Evolutionary conservation across 2,329 filamentous ascomycete genomes (phyloP).

Genomic region (Huntiella bhutanensis): DNA sequence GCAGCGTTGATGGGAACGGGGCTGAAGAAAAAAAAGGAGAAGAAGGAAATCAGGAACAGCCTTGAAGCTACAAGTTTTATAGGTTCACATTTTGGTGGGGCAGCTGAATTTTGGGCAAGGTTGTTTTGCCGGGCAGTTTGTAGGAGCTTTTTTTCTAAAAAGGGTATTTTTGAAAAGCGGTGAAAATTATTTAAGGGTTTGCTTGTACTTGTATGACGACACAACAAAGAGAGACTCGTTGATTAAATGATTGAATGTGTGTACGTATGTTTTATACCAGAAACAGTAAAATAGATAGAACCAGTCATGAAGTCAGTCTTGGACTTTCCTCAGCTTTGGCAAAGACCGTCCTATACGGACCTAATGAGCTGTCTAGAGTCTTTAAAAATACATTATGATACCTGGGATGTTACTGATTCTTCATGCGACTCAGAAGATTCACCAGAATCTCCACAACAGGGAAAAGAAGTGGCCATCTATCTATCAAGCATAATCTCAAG

Average conservation of each 20-base stretch:
- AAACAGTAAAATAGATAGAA: too few species aligned
- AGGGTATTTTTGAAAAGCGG: too few species aligned
- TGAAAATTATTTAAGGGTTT: too few species aligned
- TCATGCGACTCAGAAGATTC: constrained; percentile 6
- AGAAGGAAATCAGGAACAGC: neutral
- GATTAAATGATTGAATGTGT: too few species aligned
- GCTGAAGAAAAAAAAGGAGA: constrained; percentile 28
- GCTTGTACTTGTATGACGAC: too few species aligned
- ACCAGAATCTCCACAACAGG: constrained; percentile 19
- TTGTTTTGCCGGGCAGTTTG: neutral
- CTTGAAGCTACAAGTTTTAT: neutral
- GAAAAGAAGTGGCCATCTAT: constrained; percentile 40
- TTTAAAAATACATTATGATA: constrained; percentile 33
- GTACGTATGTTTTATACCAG: too few species aligned
- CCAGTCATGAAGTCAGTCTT: constrained; percentile 11
- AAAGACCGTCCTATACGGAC: constrained; percentile 45
- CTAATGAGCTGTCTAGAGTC: constrained; percentile 47
- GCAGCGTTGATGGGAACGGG: constrained; percentile 79
- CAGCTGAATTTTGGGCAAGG: neutral
- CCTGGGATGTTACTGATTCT: constrained; percentile 11
- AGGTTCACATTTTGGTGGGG: neutral
- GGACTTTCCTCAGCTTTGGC: constrained; percentile 70
- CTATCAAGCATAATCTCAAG: constrained; percentile 51
- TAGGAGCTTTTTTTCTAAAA: too few species aligned
- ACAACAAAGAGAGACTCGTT: too few species aligned